Conservation (phyloP, 2,329 filamentous ascomycete genomes). For the Pestalotiopsis sp. region DNA sequence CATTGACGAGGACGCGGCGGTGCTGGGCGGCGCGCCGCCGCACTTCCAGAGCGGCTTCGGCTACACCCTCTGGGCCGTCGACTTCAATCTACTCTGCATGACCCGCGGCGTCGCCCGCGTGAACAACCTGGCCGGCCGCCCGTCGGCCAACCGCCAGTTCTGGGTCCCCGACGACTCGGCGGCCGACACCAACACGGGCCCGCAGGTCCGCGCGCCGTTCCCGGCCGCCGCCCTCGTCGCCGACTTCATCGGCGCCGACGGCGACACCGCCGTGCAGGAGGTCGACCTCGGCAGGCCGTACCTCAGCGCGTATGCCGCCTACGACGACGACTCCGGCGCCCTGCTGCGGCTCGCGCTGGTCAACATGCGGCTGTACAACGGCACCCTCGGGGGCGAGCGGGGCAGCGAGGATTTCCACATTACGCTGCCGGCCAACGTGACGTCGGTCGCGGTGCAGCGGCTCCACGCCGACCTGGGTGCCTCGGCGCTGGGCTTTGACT, state of each 20-base stretch:
- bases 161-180: constrained; percentile 18
- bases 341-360: constrained; percentile 13
- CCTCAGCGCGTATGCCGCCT: constrained; percentile 16
- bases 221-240: constrained; percentile 20
- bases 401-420: not conserved
- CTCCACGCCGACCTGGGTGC: constrained; percentile 20
- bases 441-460: constrained; percentile 13
- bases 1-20: constrained; percentile 12
- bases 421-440: not conserved
- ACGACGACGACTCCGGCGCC: not conserved
- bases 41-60: constrained; percentile 34
- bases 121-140: constrained; percentile 19
- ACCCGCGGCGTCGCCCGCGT: constrained; percentile 21
- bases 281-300: constrained; percentile 5
- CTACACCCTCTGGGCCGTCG: constrained; percentile 37
- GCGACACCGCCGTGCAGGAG: constrained; percentile 3
- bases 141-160: constrained; percentile 19
- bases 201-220: constrained; percentile 21
- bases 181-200: constrained; percentile 13
- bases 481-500: constrained; percentile 24
- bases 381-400: not conserved
- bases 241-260: constrained; percentile 23
- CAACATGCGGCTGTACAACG: constrained; percentile 14
- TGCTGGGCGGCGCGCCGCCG: not conserved
- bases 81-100: constrained; percentile 31